Evolutionary conservation across 768 basidiomycete genomes (phyloP), one percentile per base, ranked within the genome.

Genomic region (Termitomyces sp.): DNA sequence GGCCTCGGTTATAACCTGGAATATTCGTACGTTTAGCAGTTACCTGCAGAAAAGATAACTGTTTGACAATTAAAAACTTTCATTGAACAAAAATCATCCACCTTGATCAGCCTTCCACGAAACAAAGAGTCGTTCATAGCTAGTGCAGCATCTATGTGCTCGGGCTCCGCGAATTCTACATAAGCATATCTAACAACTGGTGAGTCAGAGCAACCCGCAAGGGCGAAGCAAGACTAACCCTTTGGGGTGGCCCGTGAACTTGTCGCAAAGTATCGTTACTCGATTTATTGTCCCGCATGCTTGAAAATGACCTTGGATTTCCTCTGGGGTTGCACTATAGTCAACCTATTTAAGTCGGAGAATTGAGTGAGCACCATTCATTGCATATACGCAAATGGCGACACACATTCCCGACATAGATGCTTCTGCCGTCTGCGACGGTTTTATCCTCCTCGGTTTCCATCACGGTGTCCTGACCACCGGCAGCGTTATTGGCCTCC

Each of bases 221-320:
- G 56, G 43, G 41, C 51, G n/a, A 9, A 41, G 14, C 14, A 30
- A 8, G 3, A 62, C 68, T 50, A 61, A 94, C 94, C 97, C 97
- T 84, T 98, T 98, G 46, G 97, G 96, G 75, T 98, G 95, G 47
- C 97, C 97, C 23, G 96, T 98, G 73, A 96, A 98, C 76, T 98
- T 98, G 82, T 99, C 97, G 72, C 96, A 98, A 28, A 99, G 85
- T 67, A 99, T 99, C 0, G 97, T 99, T 42, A 99, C 94, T 64
- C 97, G 85, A 75, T 99, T 99, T 73, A 99, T 99, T 16, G 91
- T 93, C 6, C 97, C 97, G 67, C 95, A 98, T 16, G 95, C 88
- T 69, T 94, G 91, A 76, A 99, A 99, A 71, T 98, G 96, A 17
- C 80, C 85, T 75, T 98, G 97, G 49, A 99, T 94, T 70, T 99